phyloP scores from a whole-genome alignment of 306 rosid species.

The Cicer judaicum region DNA sequence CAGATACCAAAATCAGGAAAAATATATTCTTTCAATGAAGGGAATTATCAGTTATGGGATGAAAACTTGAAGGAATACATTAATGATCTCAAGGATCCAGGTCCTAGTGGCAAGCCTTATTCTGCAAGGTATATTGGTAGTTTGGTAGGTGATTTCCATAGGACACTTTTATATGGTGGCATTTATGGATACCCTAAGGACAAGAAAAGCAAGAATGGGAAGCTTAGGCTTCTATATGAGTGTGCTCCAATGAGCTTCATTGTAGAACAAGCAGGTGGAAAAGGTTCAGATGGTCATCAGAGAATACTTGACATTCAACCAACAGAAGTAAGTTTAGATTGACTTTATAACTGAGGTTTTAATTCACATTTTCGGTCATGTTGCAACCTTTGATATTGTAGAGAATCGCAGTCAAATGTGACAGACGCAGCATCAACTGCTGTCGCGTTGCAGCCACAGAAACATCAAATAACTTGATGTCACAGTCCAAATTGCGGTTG shows the following conservation, averaged over 20 bases:
- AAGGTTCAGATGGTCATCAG: constrained; percentile 87
- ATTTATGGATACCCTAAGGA: constrained; percentile 96
- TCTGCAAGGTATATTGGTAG: constrained; percentile 96
- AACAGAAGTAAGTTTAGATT: constrained; percentile 61
- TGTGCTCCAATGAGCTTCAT: constrained; percentile 99
- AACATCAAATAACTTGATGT: not conserved
- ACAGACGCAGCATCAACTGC: not conserved
- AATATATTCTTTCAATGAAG: constrained; percentile 92
- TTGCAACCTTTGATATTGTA: not conserved
- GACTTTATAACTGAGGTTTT: not conserved
- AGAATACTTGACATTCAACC: constrained; percentile 93
- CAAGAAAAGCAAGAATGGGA: constrained; percentile 96
- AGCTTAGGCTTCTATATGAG: constrained; percentile 90
- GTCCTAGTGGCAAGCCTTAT: constrained; percentile 90
- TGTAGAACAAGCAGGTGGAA: constrained; percentile 98
- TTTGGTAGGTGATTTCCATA: constrained; percentile 92
- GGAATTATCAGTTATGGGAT: constrained; percentile 95
- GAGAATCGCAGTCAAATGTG: not conserved
- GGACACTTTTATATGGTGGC: constrained; percentile 91
- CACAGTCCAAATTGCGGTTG: not conserved
- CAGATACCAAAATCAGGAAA: constrained; percentile 89
- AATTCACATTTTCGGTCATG: not conserved
- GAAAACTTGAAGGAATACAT: constrained; percentile 91
- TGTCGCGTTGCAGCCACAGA: not conserved
- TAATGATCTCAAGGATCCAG: constrained; percentile 90